Conservation (phyloP, 164 flowering plant genomes). For the Piper longum region DNA sequence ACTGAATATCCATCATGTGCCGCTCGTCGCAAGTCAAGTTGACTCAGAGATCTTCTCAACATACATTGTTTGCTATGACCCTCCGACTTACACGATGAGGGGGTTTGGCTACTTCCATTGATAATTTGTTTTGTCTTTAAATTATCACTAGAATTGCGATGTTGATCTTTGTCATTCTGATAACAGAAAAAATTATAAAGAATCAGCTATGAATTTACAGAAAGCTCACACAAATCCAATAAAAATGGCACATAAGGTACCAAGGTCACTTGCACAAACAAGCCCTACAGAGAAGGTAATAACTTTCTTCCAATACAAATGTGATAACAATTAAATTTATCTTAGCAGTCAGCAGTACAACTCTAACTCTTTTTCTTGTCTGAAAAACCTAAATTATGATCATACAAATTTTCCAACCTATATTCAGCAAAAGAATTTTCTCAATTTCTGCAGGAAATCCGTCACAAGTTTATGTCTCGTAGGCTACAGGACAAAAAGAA, state of each 20-base stretch:
- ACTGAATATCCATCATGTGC: slow-evolving; percentile 64
- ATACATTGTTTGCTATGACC: slow-evolving; percentile 26
- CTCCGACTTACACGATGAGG: slow-evolving; percentile 18
- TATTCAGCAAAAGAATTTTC: too few relatives aligned
- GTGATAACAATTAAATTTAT: not conserved
- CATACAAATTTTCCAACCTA: not conserved
- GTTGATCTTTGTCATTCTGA: slow-evolving; percentile 53
- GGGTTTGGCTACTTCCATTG: slow-evolving; percentile 18
- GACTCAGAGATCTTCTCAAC: slow-evolving; percentile 56
- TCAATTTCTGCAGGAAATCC: too few relatives aligned
- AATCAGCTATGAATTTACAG: not conserved
- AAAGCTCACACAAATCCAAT: not conserved
- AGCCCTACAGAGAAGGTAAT: not conserved
- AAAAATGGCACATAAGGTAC: not conserved
- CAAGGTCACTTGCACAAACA: not conserved
- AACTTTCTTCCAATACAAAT: too few relatives aligned
- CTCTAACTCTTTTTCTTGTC: slow-evolving; percentile 19
- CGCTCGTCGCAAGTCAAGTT: slow-evolving; percentile 35
- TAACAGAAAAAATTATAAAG: slow-evolving; percentile 4
- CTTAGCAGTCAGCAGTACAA: not conserved
- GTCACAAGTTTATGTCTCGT: too few relatives aligned
- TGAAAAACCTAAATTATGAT: too few relatives aligned
- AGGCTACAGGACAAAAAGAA: too few relatives aligned
- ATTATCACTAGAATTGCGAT: slow-evolving; percentile 17
- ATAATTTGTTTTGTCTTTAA: slow-evolving; percentile 18